phyloP scores from a whole-genome alignment of 129 eudicot species.

The Saussurea involucrata region DNA sequence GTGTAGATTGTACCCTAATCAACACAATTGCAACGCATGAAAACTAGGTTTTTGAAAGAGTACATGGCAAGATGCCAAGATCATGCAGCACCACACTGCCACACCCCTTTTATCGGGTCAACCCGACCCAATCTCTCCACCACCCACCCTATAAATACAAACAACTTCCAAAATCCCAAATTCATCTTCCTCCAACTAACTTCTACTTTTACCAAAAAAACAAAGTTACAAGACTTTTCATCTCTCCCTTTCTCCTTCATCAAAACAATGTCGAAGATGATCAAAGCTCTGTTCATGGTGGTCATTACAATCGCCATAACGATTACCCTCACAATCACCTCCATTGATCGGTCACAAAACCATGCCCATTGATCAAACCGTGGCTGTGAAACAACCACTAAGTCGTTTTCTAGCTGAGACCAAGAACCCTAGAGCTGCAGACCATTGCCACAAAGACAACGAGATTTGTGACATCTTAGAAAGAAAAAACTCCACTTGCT shows the following conservation, averaged over 20 bases:
- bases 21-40: no score
- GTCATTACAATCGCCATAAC: slow-evolving; percentile 32
- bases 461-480: slow-evolving; percentile 38
- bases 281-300: slow-evolving; percentile 30
- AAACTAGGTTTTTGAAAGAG: no score
- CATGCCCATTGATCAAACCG: background rate
- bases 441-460: slow-evolving; percentile 59
- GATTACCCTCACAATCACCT: slow-evolving; percentile 30
- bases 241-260: background rate
- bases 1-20: no score
- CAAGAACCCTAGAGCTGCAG: slow-evolving; percentile 46
- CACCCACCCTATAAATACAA: no score
- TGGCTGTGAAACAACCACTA: background rate
- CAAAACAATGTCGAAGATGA: slow-evolving; percentile 20
- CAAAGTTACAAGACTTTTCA: background rate
- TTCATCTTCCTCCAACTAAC: no score
- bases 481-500: slow-evolving; percentile 48
- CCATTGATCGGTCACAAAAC: background rate
- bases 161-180: no score
- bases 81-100: no score
- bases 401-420: slow-evolving; percentile 52
- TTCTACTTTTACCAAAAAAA: no score
- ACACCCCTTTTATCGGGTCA: no score
- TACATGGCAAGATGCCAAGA: no score
- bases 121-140: no score